Base-by-base conservation (phyloP, 2,329 filamentous ascomycete species). In the Aspergillus tamarii region DNA sequence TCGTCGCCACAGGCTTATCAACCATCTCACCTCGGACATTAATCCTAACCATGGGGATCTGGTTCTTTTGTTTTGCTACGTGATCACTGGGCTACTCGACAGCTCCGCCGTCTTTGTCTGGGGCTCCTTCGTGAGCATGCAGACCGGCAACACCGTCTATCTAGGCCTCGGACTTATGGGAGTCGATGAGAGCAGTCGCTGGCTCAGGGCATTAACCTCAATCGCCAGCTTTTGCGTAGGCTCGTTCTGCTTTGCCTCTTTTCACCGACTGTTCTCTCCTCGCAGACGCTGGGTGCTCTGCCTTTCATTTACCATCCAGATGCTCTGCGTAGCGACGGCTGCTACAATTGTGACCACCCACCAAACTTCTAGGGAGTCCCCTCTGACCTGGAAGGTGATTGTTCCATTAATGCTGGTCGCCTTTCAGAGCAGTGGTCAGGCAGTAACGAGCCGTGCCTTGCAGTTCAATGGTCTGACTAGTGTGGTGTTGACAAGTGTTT, bases 61-160 rank as follows among this genome's bases (percentile, higher is more conserved):
- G 1, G 80, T 92, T 23, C 82, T 94, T 45, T 80, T 94, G 4
- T 80, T 87, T 32, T 92, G 90, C 78, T 94, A 93, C 74, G 79
- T 91, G 67, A 89, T 93, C 73, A 94, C 91, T 0, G 91, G 91
- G 4, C 81, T 94, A 12, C 84, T 93, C 9, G 91, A 94, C 77
- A 92, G 89, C 77, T 88, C 90, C 2, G 88, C 90, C 2, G 90
- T 91, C 54, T 89, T 88, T 62, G 90, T 90, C 48, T 94, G 90
- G 89, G 90, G 91, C 14, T 89, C 89, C 3, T 94, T 94, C 70
- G 91, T 93, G 46, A 91, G 89, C 70, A 94, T 94, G 91, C 91
- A 94, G 74, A 94, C 91, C 36, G 91, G 90, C 87, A 94, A 94
- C 77, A 93, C 91, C 6, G 87, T 94, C 55, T 94, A 93, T 74